phyloP scores from a whole-genome alignment of 2,329 filamentous ascomycete species.

The Thielaviopsis cerberus region DNA sequence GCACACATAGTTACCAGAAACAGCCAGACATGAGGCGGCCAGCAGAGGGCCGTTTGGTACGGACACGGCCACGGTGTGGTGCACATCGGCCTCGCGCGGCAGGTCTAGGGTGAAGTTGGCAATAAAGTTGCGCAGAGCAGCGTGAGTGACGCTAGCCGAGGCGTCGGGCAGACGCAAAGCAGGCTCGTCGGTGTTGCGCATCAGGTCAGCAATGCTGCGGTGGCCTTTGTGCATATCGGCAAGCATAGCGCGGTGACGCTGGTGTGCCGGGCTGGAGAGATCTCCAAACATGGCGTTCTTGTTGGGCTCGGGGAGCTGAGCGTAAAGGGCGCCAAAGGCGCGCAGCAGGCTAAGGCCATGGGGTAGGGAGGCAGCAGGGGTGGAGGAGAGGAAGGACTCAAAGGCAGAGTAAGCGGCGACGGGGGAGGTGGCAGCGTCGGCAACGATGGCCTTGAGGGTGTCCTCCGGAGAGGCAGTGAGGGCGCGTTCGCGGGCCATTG shows the following conservation, averaged over 20 bases:
- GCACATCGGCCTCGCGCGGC: slow-evolving; percentile 13
- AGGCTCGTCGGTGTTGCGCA: slow-evolving; percentile 15
- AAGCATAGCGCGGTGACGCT: slow-evolving; percentile 12
- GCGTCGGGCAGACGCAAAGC: slow-evolving; percentile 17
- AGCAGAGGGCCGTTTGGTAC: slow-evolving; percentile 35
- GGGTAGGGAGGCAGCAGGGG: neutral
- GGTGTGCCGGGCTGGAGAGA: neutral
- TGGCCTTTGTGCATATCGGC: slow-evolving; percentile 18
- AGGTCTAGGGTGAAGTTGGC: slow-evolving; percentile 19
- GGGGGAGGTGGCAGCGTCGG: neutral
- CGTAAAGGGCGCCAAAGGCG: slow-evolving; percentile 3
- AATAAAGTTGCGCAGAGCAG: slow-evolving; percentile 18
- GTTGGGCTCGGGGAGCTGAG: slow-evolving; percentile 1
- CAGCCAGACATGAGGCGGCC: slow-evolving; percentile 30
- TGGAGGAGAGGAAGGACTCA: neutral
- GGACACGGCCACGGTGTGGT: slow-evolving; percentile 30
- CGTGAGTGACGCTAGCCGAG: slow-evolving; percentile 18
- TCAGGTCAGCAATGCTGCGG: slow-evolving; percentile 23
- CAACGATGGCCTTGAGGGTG: neutral
- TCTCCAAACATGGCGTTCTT: slow-evolving; percentile 3
- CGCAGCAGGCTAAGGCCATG: slow-evolving; percentile 5
- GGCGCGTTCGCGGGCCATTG: neutral
- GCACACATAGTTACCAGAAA: slow-evolving; percentile 30
- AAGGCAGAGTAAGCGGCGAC: neutral
- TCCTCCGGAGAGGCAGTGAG: neutral